Evolutionary conservation across 2,329 filamentous ascomycete genomes (phyloP).

Genomic region (Colletotrichum trifolii): DNA sequence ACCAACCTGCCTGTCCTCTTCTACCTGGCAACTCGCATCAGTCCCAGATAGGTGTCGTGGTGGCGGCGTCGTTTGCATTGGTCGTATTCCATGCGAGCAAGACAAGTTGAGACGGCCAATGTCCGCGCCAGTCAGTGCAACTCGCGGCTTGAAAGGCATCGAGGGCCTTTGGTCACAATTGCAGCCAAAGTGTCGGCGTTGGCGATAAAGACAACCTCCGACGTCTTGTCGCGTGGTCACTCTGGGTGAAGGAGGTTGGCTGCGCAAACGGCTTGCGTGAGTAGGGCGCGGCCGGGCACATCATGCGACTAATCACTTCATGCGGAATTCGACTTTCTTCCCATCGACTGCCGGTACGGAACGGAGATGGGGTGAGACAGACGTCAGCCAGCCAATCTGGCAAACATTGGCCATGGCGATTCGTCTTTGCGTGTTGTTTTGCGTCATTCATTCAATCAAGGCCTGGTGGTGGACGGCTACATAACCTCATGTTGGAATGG

Average conservation of each 20-base stretch:
- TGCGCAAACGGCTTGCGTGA: no score
- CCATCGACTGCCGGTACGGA: background rate
- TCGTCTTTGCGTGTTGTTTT: background rate
- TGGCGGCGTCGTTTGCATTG: background rate
- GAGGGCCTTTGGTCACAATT: background rate
- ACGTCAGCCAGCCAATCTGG: no score
- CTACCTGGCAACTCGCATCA: background rate
- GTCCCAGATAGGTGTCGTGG: background rate
- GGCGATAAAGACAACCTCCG: background rate
- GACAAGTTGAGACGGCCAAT: conserved; percentile 8
- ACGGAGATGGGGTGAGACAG: no score
- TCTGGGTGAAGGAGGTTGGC: conserved; percentile 1
- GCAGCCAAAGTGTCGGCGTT: background rate
- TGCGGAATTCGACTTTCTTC: conserved; percentile 3
- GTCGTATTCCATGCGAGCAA: conserved; percentile 11
- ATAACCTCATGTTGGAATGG: no score
- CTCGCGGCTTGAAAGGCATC: background rate
- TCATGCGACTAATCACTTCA: conserved; percentile 10
- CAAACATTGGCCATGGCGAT: background rate
- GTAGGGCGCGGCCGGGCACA: conserved; percentile 4
- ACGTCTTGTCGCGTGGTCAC: background rate
- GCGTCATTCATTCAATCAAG: background rate
- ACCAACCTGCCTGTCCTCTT: background rate
- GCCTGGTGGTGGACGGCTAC: no score
- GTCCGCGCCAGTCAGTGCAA: conserved; percentile 12